Conservation (phyloP, 1,139 yeast species). For the Protomyces pachydermus region DNA sequence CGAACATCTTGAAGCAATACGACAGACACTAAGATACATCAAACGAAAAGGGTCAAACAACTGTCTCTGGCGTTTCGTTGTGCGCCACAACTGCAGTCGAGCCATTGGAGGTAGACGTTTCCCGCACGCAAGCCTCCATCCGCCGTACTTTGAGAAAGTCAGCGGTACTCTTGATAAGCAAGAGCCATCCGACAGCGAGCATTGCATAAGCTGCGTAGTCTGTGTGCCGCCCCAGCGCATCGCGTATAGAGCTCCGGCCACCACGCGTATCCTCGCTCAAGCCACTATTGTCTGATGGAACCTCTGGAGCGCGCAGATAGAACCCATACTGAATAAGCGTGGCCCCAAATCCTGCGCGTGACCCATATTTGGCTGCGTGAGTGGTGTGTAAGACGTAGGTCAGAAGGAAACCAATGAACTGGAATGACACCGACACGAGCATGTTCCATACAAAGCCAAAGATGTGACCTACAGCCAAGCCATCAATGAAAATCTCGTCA, state of each 20-base stretch:
- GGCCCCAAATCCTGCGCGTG: conserved; percentile 85
- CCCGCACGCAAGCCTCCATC: conserved; percentile 60
- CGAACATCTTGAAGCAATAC: background rate
- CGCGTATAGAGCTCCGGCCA: conserved; percentile 38
- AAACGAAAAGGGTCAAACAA: conserved; percentile 2
- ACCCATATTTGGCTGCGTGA: conserved; percentile 95
- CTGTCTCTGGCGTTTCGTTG: conserved; percentile 21
- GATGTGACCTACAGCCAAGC: conserved; percentile 90
- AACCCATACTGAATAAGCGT: conserved; percentile 77
- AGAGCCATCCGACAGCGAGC: conserved; percentile 62
- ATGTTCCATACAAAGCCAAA: conserved; percentile 87
- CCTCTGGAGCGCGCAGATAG: conserved; percentile 54
- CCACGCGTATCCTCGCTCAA: conserved; percentile 44
- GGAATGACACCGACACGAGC: conserved; percentile 76
- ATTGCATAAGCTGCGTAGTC: conserved; percentile 50
- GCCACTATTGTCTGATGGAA: conserved; percentile 39
- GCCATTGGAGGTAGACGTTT: conserved; percentile 30
- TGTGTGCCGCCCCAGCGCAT: conserved; percentile 40
- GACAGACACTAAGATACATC: background rate
- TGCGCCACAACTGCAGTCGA: conserved; percentile 26
- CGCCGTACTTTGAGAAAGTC: conserved; percentile 74
- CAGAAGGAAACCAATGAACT: conserved; percentile 84
- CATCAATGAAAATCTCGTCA: conserved; percentile 91
- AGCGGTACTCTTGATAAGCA: conserved; percentile 59
- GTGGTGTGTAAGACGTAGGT: conserved; percentile 91